Conservation (phyloP, 148 eudicot genomes). For the Agrostemma githago region DNA sequence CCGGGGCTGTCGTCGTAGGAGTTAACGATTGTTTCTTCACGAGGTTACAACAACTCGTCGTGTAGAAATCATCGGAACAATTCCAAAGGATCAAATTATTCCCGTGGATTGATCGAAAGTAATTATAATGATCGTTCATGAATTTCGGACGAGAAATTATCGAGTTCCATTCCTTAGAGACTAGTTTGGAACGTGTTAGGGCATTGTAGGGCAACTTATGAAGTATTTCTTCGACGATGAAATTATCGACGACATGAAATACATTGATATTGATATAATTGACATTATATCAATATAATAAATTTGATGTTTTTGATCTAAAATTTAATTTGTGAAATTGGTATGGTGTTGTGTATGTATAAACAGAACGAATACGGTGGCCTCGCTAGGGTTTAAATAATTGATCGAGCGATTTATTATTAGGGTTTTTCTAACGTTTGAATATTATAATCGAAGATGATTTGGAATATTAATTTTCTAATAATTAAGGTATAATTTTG, state of each 20-base stretch:
- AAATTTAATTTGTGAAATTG: no score
- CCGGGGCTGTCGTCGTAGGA: no score
- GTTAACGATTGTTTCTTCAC: not conserved
- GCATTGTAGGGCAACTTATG: slow-evolving; percentile 9
- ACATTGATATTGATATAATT: not conserved
- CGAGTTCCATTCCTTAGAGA: slow-evolving; percentile 6
- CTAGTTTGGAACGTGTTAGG: not conserved
- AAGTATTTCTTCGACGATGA: slow-evolving; percentile 13
- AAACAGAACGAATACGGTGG: no score
- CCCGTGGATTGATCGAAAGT: not conserved
- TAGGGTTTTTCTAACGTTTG: no score
- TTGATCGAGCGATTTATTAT: no score
- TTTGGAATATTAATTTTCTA: no score
- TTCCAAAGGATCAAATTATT: not conserved
- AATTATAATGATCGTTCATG: not conserved
- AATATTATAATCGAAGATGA: no score
- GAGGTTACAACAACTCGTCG: not conserved
- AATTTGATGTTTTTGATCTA: no score
- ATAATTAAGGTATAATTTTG: no score
- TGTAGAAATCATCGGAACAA: not conserved
- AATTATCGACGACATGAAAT: no score
- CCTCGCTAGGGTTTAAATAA: not conserved
- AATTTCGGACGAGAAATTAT: not conserved
- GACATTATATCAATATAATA: not conserved
- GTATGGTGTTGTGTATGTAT: no score